phyloP scores from a whole-genome alignment of 345 rosid genomes.

The Gossypium bickii region DNA sequence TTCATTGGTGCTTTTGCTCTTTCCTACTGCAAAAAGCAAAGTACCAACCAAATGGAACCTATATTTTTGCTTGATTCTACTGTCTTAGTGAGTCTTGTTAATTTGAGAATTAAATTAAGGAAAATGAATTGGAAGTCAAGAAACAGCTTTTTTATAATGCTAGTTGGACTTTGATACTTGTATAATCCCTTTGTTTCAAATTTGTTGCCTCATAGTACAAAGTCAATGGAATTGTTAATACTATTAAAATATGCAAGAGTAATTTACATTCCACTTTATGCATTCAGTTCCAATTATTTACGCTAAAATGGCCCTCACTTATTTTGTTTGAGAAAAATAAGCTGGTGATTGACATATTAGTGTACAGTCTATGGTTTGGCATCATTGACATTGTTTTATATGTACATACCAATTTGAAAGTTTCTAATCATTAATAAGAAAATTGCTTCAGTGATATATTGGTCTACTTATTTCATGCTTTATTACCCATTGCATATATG shows the following conservation, averaged over 20 bases:
- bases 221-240: neutral
- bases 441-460: neutral
- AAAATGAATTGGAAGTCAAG: neutral
- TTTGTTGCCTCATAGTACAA: neutral
- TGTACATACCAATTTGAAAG: neutral
- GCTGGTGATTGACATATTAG: neutral
- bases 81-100: neutral
- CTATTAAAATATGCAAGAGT: neutral
- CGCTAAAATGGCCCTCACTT: neutral
- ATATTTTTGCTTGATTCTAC: neutral
- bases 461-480: neutral
- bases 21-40: neutral
- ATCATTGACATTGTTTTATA: neutral
- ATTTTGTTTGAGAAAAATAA: neutral
- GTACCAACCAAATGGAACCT: neutral
- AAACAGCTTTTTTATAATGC: neutral
- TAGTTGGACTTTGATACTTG: constrained; percentile 1
- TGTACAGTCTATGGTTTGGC: neutral
- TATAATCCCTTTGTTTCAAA: neutral
- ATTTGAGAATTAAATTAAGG: neutral
- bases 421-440: neutral
- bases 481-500: neutral
- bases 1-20: neutral
- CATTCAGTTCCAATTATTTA: neutral
- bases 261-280: neutral